Percentiles rank a stretch among this genome's conserved stretches.
Evolutionary conservation across 2,329 filamentous ascomycete genomes (phyloP).

Genomic region (Fusarium hostae): DNA sequence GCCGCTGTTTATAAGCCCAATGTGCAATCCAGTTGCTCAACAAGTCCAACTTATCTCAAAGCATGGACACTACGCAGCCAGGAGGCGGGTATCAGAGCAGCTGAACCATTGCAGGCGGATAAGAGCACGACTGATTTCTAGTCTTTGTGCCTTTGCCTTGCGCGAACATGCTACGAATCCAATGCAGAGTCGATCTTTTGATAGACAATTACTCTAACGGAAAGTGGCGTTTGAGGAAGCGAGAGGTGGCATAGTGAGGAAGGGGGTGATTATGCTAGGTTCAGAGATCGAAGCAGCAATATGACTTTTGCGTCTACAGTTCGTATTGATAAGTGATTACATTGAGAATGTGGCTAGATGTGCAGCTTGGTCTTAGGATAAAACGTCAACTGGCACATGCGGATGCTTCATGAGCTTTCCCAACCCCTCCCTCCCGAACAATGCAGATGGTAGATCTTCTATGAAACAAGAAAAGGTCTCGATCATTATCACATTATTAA

Average conservation of each 20-base stretch:
- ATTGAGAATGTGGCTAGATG: not conserved
- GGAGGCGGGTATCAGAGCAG: not conserved
- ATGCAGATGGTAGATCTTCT: not conserved
- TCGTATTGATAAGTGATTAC: not conserved
- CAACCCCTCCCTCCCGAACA: not conserved
- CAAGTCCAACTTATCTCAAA: conserved; percentile 13
- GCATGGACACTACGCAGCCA: conserved; percentile 18
- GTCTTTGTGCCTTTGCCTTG: not conserved
- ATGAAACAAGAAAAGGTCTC: not conserved
- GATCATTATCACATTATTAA: not conserved
- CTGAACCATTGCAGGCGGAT: conserved; percentile 2
- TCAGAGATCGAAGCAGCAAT: conserved; percentile 17
- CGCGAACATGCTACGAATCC: conserved; percentile 12
- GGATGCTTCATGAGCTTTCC: not conserved
- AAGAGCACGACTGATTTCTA: conserved; percentile 6
- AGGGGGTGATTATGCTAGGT: conserved; percentile 12
- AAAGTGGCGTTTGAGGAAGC: conserved; percentile 2
- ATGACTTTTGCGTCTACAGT: conserved; percentile 1
- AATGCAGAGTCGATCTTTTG: conserved; percentile 19
- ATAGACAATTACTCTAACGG: conserved; percentile 5
- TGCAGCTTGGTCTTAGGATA: not conserved
- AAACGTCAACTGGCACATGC: not conserved
- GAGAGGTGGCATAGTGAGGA: not conserved
- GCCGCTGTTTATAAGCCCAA: conserved; percentile 13
- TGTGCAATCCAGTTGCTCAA: conserved; percentile 1